These are phyloP conservation scores for Tulasnella sp. DNA, from an alignment of 768 basidiomycete genomes.

Conservation along the genomic window DNA sequence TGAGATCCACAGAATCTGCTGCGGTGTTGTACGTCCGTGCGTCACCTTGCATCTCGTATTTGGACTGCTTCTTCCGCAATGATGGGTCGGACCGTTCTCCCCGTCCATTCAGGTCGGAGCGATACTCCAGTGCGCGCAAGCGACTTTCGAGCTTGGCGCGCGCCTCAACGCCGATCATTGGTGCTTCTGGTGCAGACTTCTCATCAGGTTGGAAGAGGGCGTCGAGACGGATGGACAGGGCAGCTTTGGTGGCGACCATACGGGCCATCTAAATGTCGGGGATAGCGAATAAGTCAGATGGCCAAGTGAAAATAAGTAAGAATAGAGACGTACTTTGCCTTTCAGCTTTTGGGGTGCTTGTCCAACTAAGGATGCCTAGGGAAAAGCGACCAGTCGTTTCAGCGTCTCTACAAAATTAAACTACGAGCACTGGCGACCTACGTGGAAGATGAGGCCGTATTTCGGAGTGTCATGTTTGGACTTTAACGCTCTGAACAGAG, in stretches of 20 bases:
- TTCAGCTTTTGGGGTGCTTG: conserved; percentile 97
- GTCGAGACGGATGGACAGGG: conserved; percentile 94
- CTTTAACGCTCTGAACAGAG: conserved; percentile 64
- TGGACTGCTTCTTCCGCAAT: conserved; percentile 56
- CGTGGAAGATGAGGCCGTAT: conserved; percentile 99
- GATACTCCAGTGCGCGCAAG: conserved; percentile 76
- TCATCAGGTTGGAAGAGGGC: conserved; percentile 87
- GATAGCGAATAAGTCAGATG: conserved; percentile 2
- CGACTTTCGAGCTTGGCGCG: conserved; percentile 93
- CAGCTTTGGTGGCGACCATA: conserved; percentile 98
- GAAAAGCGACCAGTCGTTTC: conserved; percentile 15
- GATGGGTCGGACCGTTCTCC: conserved; percentile 39
- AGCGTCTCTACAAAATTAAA: not conserved
- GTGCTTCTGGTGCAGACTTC: conserved; percentile 71
- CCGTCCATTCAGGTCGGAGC: conserved; percentile 54
- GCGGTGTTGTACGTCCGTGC: conserved; percentile 75
- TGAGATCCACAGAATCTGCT: conserved; percentile 71
- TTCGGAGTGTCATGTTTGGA: conserved; percentile 94
- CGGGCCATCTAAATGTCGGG: conserved; percentile 70
- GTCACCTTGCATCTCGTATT: conserved; percentile 73
- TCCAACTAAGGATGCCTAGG: conserved; percentile 84
- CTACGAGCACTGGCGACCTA: conserved; percentile 29
- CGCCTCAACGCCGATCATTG: conserved; percentile 85
- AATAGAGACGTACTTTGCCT: conserved; percentile 58
- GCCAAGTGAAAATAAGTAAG: not conserved